Percentiles rank a stretch among this genome's conserved stretches.
These are phyloP conservation scores for Microbotryum lychnidis-dioicae DNA, from an alignment of 1,284 basidiomycete species.

Conservation along the genomic window DNA sequence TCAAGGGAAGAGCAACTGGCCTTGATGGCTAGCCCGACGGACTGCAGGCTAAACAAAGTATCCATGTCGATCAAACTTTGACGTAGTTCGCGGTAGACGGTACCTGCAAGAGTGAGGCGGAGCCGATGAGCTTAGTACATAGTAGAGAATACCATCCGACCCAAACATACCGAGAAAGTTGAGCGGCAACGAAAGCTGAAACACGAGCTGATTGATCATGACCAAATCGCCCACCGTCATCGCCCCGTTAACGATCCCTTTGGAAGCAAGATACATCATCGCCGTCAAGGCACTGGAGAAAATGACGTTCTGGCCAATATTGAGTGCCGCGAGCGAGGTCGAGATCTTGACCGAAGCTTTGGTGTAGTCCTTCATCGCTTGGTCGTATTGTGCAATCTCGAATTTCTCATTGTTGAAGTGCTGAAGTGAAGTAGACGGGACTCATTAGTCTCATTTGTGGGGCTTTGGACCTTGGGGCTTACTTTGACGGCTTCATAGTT, in stretches of 20 bases:
- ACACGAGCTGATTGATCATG: constrained; percentile 98
- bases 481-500: constrained; percentile 99
- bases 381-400: constrained; percentile 87
- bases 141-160: background rate
- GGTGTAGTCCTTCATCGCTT: constrained; percentile 78
- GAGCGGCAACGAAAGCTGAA: constrained; percentile 88
- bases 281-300: constrained; percentile 85
- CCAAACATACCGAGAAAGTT: constrained; percentile 70
- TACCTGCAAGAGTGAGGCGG: constrained; percentile 36
- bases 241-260: constrained; percentile 84
- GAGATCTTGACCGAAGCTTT: constrained; percentile 89
- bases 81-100: constrained; percentile 90
- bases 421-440: constrained; percentile 42
- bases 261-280: constrained; percentile 94
- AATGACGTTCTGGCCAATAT: constrained; percentile 93
- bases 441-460: too few species aligned
- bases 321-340: constrained; percentile 83
- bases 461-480: constrained; percentile 11
- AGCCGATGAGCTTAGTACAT: background rate
- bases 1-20: constrained; percentile 41
- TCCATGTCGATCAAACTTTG: constrained; percentile 98
- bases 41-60: constrained; percentile 82
- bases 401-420: constrained; percentile 95
- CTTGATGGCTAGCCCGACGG: constrained; percentile 64
- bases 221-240: constrained; percentile 98